phyloP scores from a whole-genome alignment of 192 early-diverging fungal species.

The Coemansia nantahalensis region DNA sequence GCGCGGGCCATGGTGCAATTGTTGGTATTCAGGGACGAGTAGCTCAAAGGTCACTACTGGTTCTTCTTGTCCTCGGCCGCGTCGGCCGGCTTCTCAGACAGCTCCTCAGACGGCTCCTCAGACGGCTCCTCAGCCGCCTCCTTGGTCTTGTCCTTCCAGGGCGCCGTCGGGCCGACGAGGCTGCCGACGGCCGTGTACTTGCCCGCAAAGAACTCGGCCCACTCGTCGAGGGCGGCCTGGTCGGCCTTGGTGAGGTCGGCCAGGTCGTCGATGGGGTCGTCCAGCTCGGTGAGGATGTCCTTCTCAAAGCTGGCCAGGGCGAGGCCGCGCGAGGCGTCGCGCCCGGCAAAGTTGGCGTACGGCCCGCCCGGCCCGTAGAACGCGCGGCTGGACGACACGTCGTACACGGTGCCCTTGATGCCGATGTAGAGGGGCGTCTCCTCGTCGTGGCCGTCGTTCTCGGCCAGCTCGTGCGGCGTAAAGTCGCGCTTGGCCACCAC shows the following conservation, averaged over 20 bases:
- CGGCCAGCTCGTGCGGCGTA: conserved; percentile 71
- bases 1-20: too few relatives aligned
- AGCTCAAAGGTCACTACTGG: conserved; percentile 73
- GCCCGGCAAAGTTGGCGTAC: conserved; percentile 95
- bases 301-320: conserved; percentile 84
- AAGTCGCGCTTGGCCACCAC: conserved; percentile 58
- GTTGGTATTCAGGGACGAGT: too few relatives aligned
- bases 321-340: conserved; percentile 93
- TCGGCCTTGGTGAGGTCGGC: conserved; percentile 74
- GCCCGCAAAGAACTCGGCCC: conserved; percentile 72
- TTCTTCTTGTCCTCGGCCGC: conserved; percentile 3
- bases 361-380: conserved; percentile 93
- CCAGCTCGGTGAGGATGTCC: conserved; percentile 64
- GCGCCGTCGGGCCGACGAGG: conserved; percentile 33
- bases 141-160: neutral
- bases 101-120: conserved; percentile 1
- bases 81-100: neutral
- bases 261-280: conserved; percentile 78
- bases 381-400: conserved; percentile 74
- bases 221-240: conserved; percentile 69
- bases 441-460: conserved; percentile 67
- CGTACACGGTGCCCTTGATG: conserved; percentile 85
- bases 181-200: conserved; percentile 78
- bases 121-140: conserved; percentile 1
- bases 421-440: conserved; percentile 69